Percentiles rank a stretch among this genome's conserved stretches.
Evolutionary conservation across 257 asterid genomes (phyloP).

Genomic region (Solanum pimpinellifolium): DNA sequence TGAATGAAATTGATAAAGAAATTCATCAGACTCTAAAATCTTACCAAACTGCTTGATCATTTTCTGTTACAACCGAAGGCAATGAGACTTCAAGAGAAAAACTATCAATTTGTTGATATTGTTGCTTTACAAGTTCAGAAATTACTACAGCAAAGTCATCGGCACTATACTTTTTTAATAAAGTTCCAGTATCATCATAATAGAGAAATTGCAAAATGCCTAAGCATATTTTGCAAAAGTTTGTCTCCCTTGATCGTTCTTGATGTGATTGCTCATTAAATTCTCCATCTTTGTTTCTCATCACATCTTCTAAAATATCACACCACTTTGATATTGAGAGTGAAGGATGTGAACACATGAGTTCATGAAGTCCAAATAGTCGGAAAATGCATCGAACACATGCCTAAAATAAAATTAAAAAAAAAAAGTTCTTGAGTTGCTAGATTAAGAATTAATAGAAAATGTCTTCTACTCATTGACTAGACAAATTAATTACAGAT

Average conservation of each 20-base stretch:
- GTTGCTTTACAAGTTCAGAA: slow-evolving; percentile 42
- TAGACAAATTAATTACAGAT: not conserved
- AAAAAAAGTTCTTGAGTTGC: not conserved
- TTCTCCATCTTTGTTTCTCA: slow-evolving; percentile 17
- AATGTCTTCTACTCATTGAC: not conserved
- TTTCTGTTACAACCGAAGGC: slow-evolving; percentile 52
- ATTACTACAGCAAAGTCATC: slow-evolving; percentile 38
- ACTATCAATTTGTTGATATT: slow-evolving; percentile 34
- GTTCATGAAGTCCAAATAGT: slow-evolving; percentile 36
- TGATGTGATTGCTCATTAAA: slow-evolving; percentile 2
- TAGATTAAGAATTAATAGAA: not conserved
- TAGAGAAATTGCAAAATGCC: slow-evolving; percentile 67
- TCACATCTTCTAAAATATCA: slow-evolving; percentile 27
- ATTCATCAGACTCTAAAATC: slow-evolving; percentile 12
- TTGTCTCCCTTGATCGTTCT: slow-evolving; percentile 17
- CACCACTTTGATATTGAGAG: slow-evolving; percentile 17
- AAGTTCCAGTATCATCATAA: slow-evolving; percentile 26
- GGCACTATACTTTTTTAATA: slow-evolving; percentile 37
- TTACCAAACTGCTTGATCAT: slow-evolving; percentile 64
- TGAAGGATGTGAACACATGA: slow-evolving; percentile 32
- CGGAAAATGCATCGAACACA: slow-evolving; percentile 54
- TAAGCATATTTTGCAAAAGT: slow-evolving; percentile 52
- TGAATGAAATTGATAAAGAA: not conserved
- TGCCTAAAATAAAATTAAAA: slow-evolving; percentile 26
- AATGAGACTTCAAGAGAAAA: slow-evolving; percentile 69